Conservation (phyloP, 2,329 filamentous ascomycete genomes). For the Penicillium thymicola region DNA sequence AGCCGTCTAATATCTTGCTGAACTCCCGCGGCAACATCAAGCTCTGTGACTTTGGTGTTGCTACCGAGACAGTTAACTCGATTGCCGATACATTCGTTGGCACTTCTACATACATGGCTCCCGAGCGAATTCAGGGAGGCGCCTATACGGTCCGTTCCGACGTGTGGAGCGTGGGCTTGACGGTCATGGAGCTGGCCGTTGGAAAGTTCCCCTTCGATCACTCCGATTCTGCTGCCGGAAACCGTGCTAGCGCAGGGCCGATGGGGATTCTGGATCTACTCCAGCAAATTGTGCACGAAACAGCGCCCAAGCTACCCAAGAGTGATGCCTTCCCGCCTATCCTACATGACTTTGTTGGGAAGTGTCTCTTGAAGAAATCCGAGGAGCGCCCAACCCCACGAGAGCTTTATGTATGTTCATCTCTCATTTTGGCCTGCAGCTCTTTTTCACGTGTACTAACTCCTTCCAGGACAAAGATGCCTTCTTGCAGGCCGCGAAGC, state of each 20-base stretch:
- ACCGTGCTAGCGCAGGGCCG: slow-evolving; percentile 65
- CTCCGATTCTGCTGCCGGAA: slow-evolving; percentile 72
- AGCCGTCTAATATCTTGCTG: slow-evolving; percentile 94
- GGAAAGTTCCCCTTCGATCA: slow-evolving; percentile 92
- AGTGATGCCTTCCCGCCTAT: slow-evolving; percentile 96
- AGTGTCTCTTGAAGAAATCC: slow-evolving; percentile 87
- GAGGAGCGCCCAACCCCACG: slow-evolving; percentile 87
- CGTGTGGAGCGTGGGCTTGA: slow-evolving; percentile 95
- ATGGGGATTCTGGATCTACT: slow-evolving; percentile 93
- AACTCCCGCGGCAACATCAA: slow-evolving; percentile 95
- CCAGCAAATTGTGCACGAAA: slow-evolving; percentile 96
- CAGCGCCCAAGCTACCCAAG: slow-evolving; percentile 88
- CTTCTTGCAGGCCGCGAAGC: slow-evolving; percentile 93
- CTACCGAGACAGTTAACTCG: slow-evolving; percentile 94
- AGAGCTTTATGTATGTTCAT: slow-evolving; percentile 74
- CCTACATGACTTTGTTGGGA: slow-evolving; percentile 94
- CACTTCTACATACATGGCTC: slow-evolving; percentile 98
- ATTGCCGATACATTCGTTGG: slow-evolving; percentile 98
- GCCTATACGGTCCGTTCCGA: slow-evolving; percentile 98
- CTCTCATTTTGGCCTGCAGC: background rate
- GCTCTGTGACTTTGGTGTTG: slow-evolving; percentile 98
- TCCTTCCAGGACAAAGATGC: slow-evolving; percentile 74
- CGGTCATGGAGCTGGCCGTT: slow-evolving; percentile 95
- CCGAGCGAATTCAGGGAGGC: slow-evolving; percentile 93
- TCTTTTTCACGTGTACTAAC: slow-evolving; percentile 5